Evolutionary conservation across 2,329 filamentous ascomycete species (phyloP).

Genomic region (Aspergillus versicolor): DNA sequence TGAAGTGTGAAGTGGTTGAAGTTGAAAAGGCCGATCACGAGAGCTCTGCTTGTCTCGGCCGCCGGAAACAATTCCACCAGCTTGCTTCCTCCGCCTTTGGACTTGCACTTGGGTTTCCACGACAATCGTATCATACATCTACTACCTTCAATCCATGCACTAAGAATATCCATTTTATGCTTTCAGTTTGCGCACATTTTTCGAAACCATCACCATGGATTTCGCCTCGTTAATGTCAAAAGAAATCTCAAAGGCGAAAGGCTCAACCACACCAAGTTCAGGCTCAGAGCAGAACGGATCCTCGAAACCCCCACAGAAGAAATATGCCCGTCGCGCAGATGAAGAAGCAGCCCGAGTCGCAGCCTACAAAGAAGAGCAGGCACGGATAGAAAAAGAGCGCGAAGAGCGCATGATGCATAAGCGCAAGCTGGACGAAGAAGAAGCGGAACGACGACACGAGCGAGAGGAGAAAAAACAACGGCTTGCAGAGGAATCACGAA

Average conservation of each 20-base stretch:
- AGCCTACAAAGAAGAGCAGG: constrained; percentile 79
- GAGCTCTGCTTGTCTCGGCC: constrained; percentile 6
- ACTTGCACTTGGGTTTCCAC: background rate
- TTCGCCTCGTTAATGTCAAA: constrained; percentile 92
- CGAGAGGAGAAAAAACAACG: constrained; percentile 79
- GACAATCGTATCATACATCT: background rate
- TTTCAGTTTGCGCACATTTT: background rate
- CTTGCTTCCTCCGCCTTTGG: background rate
- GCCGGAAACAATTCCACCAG: constrained; percentile 3
- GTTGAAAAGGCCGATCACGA: constrained; percentile 6
- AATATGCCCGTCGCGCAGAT: constrained; percentile 83
- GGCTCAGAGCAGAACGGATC: constrained; percentile 18
- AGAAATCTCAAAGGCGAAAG: constrained; percentile 81
- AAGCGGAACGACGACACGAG: constrained; percentile 64
- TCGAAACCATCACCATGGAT: constrained; percentile 65
- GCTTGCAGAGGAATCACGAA: constrained; percentile 76
- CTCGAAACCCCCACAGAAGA: constrained; percentile 52
- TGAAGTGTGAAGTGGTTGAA: constrained; percentile 1
- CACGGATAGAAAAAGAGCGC: constrained; percentile 68
- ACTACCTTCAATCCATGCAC: background rate
- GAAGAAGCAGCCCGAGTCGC: constrained; percentile 78
- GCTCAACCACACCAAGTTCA: constrained; percentile 31
- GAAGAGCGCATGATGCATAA: constrained; percentile 71
- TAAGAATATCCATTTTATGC: background rate
- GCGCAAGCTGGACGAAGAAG: constrained; percentile 86